These are phyloP conservation scores for Pichia pseudocactophila DNA, from an alignment of 805 yeast genomes.

Conservation along the genomic window DNA sequence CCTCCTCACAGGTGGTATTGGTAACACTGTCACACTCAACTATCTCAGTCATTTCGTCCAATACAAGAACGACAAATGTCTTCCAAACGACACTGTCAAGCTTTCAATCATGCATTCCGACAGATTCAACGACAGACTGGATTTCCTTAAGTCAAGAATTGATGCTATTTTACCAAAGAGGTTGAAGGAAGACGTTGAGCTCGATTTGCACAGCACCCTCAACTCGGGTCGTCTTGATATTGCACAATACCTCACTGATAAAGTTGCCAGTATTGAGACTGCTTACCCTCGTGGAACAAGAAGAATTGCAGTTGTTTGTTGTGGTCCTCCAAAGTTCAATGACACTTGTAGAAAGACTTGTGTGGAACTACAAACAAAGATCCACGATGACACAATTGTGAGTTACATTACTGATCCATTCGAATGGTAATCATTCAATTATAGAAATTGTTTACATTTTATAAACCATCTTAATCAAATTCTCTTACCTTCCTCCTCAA, in stretches of 20 bases:
- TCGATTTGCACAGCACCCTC: neutral
- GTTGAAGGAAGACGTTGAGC: neutral
- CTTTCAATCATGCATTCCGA: neutral
- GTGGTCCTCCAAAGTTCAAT: conserved; percentile 2
- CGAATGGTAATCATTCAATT: too few relatives aligned
- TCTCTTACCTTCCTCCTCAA: conserved; percentile 41
- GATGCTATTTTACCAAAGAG: neutral
- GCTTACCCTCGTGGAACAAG: neutral
- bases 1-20: conserved; percentile 9
- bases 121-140: neutral
- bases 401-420: too few relatives aligned
- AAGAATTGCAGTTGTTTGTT: conserved; percentile 1
- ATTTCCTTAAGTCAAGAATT: neutral
- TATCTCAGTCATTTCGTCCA: neutral
- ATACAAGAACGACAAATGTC: neutral
- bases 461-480: conserved; percentile 5
- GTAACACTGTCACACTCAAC: conserved; percentile 6
- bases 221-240: neutral
- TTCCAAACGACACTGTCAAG: neutral
- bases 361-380: too few relatives aligned
- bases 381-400: too few relatives aligned
- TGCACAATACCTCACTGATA: neutral
- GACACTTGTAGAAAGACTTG: neutral
- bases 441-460: too few relatives aligned
- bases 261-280: neutral